These are phyloP conservation scores for Dipteronia dyeriana DNA, from an alignment of 345 rosid species.

Conservation along the genomic window DNA sequence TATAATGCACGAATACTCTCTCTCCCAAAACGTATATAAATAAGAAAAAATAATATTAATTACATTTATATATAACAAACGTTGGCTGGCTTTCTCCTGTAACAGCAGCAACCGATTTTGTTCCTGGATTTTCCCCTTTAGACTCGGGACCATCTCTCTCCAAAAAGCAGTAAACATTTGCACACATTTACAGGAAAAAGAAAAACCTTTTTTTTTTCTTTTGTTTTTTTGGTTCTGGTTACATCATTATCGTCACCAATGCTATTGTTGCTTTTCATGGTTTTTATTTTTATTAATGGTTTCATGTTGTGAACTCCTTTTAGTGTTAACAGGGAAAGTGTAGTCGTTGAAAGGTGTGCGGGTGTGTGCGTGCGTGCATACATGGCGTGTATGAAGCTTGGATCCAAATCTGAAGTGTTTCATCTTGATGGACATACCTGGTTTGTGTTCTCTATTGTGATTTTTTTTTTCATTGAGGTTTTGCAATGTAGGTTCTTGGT, in stretches of 20 bases:
- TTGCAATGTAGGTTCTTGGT: neutral
- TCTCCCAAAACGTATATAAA: neutral
- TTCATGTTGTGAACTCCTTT: neutral
- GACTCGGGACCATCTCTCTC: conserved; percentile 53
- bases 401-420: conserved; percentile 87
- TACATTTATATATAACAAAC: neutral
- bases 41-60: neutral
- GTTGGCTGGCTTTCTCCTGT: conserved; percentile 28
- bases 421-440: conserved; percentile 66
- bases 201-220: neutral
- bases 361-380: conserved; percentile 6
- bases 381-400: conserved; percentile 89
- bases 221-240: neutral
- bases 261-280: conserved; percentile 8
- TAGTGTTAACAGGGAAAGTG: conserved; percentile 17
- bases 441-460: conserved; percentile 39
- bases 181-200: neutral
- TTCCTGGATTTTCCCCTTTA: conserved; percentile 56
- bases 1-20: neutral
- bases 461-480: conserved; percentile 6
- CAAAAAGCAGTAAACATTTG: conserved; percentile 18
- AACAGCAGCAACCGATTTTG: conserved; percentile 49
- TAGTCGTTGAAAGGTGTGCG: conserved; percentile 8
- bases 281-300: neutral
- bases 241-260: conserved; percentile 20